phyloP scores from a whole-genome alignment of 2,329 filamentous ascomycete species.

The Fusarium sp. region DNA sequence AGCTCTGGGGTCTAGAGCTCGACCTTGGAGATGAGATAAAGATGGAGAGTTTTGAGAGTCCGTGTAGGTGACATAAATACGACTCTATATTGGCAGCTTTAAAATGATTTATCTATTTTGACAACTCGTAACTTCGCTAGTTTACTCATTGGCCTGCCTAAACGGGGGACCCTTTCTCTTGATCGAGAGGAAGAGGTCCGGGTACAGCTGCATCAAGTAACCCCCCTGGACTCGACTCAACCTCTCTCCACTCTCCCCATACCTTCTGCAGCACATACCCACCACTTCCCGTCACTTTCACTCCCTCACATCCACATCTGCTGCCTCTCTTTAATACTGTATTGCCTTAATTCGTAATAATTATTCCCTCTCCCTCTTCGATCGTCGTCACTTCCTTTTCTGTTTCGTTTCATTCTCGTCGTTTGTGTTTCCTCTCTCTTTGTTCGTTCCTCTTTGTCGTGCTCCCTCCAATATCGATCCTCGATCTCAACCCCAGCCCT shows the following conservation, averaged over 20 bases:
- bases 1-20: slow-evolving; percentile 22
- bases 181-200: not conserved
- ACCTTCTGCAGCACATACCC: slow-evolving; percentile 6
- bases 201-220: slow-evolving; percentile 20
- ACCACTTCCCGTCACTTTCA: slow-evolving; percentile 28
- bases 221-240: slow-evolving; percentile 22
- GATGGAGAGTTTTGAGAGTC: not conserved
- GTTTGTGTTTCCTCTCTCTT: slow-evolving; percentile 16
- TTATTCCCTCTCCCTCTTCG: slow-evolving; percentile 30
- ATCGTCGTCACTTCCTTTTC: slow-evolving; percentile 13
- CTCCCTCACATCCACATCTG: slow-evolving; percentile 5
- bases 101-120: slow-evolving; percentile 18
- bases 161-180: slow-evolving; percentile 22
- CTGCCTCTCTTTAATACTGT: slow-evolving; percentile 21
- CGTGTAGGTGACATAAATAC: slow-evolving; percentile 15
- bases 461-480: slow-evolving; percentile 7
- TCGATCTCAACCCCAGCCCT: slow-evolving; percentile 22
- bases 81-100: not conserved
- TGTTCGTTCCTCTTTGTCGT: slow-evolving; percentile 23
- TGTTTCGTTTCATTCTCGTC: slow-evolving; percentile 20
- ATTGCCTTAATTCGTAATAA: slow-evolving; percentile 38
- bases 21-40: slow-evolving; percentile 19
- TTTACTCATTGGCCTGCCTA: slow-evolving; percentile 23
- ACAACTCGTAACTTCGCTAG: not conserved
- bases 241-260: slow-evolving; percentile 33